Evolutionary conservation across 1,284 basidiomycete genomes (phyloP).

Genomic region (Rhodotorula glutinis): DNA sequence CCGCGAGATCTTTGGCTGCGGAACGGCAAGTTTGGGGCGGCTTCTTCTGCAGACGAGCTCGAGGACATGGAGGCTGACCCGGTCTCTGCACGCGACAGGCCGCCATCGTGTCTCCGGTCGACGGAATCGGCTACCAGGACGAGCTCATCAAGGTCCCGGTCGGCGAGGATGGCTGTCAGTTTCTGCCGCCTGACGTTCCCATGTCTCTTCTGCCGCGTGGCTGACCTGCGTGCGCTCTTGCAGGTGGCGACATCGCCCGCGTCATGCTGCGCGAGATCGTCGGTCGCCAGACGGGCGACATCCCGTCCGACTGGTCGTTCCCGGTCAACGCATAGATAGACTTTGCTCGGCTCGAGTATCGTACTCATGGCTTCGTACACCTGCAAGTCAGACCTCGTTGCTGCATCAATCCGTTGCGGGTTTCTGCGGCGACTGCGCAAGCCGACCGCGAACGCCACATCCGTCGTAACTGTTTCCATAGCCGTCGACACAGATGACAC

Average conservation of each 20-base stretch:
- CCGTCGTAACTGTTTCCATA: too few relatives aligned
- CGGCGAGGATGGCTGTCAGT: constrained; percentile 82
- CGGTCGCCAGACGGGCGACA: constrained; percentile 84
- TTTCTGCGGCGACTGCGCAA: too few relatives aligned
- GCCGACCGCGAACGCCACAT: too few relatives aligned
- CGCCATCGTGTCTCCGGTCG: constrained; percentile 53
- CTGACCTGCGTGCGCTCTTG: not conserved
- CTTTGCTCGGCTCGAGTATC: too few relatives aligned
- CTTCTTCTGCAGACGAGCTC: too few relatives aligned
- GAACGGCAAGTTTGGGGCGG: constrained; percentile 55
- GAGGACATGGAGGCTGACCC: too few relatives aligned
- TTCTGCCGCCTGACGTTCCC: constrained; percentile 44
- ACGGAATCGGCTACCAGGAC: constrained; percentile 62
- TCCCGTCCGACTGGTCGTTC: constrained; percentile 71
- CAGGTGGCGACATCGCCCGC: constrained; percentile 58
- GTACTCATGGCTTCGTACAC: too few relatives aligned
- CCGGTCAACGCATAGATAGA: constrained; percentile 2
- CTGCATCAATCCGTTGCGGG: too few relatives aligned
- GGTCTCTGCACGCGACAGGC: too few relatives aligned
- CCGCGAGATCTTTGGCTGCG: constrained; percentile 91
- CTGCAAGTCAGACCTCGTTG: too few relatives aligned
- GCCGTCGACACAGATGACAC: too few relatives aligned
- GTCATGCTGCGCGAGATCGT: constrained; percentile 78
- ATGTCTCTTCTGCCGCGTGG: too few relatives aligned
- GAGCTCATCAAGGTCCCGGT: constrained; percentile 77